Evolutionary conservation across 2,329 filamentous ascomycete species (phyloP).

Genomic region (Elsinoe necatrix): DNA sequence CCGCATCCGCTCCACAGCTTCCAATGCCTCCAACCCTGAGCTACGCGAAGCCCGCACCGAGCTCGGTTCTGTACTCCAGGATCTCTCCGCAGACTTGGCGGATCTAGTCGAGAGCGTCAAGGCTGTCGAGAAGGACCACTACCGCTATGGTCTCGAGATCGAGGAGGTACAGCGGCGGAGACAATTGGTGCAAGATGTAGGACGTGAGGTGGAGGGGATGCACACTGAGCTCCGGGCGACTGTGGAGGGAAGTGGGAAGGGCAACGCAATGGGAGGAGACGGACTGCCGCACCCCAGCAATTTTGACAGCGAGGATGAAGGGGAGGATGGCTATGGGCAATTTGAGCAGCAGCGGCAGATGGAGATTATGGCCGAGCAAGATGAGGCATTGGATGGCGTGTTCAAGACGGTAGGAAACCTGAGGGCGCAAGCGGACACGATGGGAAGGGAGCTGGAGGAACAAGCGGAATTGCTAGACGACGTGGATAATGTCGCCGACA

Average conservation of each 20-base stretch:
- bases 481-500: slow-evolving; percentile 74
- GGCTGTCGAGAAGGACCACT: slow-evolving; percentile 79
- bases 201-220: slow-evolving; percentile 83
- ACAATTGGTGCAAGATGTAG: slow-evolving; percentile 80
- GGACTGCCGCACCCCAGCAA: slow-evolving; percentile 53
- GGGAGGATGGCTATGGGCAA: slow-evolving; percentile 60
- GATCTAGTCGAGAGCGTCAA: slow-evolving; percentile 82
- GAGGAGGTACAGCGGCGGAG: slow-evolving; percentile 74
- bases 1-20: slow-evolving; percentile 81
- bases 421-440: slow-evolving; percentile 81
- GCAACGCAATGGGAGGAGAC: slow-evolving; percentile 35
- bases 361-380: slow-evolving; percentile 90
- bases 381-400: slow-evolving; percentile 84
- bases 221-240: slow-evolving; percentile 65
- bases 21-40: slow-evolving; percentile 61
- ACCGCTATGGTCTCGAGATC: slow-evolving; percentile 74
- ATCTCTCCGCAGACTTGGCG: slow-evolving; percentile 72
- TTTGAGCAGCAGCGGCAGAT: slow-evolving; percentile 88
- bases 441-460: slow-evolving; percentile 94
- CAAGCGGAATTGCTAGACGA: slow-evolving; percentile 82
- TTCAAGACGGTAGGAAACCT: slow-evolving; percentile 89
- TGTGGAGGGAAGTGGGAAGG: slow-evolving; percentile 35
- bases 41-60: slow-evolving; percentile 59
- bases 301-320: slow-evolving; percentile 38
- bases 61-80: slow-evolving; percentile 65